A percentile compares a stretch with the other conserved stretches of the same genome.
Conservation (phyloP, 768 basidiomycete species). For the Russula sp. region DNA sequence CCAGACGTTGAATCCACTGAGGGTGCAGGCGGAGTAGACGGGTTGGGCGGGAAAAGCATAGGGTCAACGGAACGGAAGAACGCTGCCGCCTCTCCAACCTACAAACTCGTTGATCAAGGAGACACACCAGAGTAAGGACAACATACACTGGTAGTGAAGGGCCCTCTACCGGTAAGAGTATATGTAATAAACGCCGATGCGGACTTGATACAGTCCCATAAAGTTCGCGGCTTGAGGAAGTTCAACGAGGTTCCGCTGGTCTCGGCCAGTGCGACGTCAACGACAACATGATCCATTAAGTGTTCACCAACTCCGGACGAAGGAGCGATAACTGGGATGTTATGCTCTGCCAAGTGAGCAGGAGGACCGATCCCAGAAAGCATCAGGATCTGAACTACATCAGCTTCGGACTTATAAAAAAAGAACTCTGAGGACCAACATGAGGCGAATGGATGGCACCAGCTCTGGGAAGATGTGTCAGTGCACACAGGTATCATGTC, state of each 20-base stretch:
- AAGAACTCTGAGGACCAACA: slow-evolving; percentile 26
- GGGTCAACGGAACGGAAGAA: slow-evolving; percentile 49
- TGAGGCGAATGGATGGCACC: slow-evolving; percentile 62
- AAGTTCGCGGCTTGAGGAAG: slow-evolving; percentile 29
- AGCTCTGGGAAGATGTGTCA: slow-evolving; percentile 35
- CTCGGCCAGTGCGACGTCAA: slow-evolving; percentile 49
- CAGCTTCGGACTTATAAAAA: background rate
- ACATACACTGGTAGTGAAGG: slow-evolving; percentile 49
- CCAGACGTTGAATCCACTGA: slow-evolving; percentile 33
- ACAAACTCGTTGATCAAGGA: background rate
- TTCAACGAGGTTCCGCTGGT: slow-evolving; percentile 40
- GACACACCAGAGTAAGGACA: background rate
- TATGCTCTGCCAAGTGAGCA: slow-evolving; percentile 44
- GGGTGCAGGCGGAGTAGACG: background rate
- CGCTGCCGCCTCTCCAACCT: slow-evolving; percentile 44
- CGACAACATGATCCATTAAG: slow-evolving; percentile 61
- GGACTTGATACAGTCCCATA: slow-evolving; percentile 2
- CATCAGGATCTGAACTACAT: slow-evolving; percentile 47
- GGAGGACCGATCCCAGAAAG: slow-evolving; percentile 74
- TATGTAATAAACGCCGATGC: slow-evolving; percentile 37
- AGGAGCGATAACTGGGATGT: slow-evolving; percentile 53
- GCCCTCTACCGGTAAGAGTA: slow-evolving; percentile 40
- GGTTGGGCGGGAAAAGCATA: slow-evolving; percentile 35
- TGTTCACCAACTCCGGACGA: slow-evolving; percentile 71
- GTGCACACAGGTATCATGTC: background rate